phyloP scores from a whole-genome alignment of 2,329 filamentous ascomycete genomes.

The Helicocarpus griseus region DNA sequence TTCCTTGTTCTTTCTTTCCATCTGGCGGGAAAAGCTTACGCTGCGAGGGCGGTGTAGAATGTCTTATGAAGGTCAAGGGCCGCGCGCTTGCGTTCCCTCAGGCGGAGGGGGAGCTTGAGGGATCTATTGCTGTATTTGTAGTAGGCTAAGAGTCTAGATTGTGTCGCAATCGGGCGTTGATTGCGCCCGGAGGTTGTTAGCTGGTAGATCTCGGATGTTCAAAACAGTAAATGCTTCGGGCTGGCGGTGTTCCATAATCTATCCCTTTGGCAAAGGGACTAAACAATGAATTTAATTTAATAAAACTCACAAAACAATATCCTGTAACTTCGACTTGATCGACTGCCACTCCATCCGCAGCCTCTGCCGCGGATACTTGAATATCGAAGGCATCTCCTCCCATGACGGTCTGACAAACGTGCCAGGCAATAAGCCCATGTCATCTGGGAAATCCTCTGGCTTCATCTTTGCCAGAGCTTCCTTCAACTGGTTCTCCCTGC shows the following conservation, averaged over 20 bases:
- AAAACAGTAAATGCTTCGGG: conserved; percentile 1
- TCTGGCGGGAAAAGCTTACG: conserved; percentile 20
- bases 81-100: conserved; percentile 26
- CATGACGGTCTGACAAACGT: conserved; percentile 31
- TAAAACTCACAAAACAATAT: conserved; percentile 25
- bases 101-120: conserved; percentile 22
- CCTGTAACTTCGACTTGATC: conserved; percentile 25
- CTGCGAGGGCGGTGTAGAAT: conserved; percentile 41
- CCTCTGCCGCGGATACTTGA: conserved; percentile 26
- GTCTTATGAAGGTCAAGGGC: conserved; percentile 33
- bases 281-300: conserved; percentile 4
- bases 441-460: conserved; percentile 28
- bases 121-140: conserved; percentile 23
- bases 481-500: conserved; percentile 27
- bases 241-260: too few species aligned
- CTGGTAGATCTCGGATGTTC: conserved; percentile 4
- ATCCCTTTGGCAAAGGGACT: too few species aligned
- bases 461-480: conserved; percentile 18
- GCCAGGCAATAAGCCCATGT: conserved; percentile 38
- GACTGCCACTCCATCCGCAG: conserved; percentile 32
- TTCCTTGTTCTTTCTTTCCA: not conserved
- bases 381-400: conserved; percentile 32
- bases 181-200: not conserved
- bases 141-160: conserved; percentile 21
- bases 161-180: not conserved